Conservation (phyloP, 2,329 filamentous ascomycete genomes). For the Zymoseptoria crescenta region DNA sequence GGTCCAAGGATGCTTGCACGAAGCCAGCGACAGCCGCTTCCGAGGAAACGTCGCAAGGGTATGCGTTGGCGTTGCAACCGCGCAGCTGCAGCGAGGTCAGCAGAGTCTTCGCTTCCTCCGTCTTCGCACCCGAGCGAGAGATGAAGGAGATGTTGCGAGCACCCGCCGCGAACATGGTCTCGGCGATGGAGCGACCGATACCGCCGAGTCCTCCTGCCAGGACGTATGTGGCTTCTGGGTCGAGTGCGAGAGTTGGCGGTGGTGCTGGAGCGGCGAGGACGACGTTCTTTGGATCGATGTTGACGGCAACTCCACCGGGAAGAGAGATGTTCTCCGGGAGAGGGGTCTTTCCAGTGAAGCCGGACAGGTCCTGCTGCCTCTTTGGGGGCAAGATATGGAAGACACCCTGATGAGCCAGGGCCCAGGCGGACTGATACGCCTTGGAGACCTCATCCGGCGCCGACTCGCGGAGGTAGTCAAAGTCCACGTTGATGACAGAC, state of each 20-base stretch:
- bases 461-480: neutral
- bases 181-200: conserved; percentile 1
- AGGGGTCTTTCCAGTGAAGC: neutral
- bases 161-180: neutral
- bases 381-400: conserved; percentile 3
- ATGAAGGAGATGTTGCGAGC: neutral
- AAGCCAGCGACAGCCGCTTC: neutral
- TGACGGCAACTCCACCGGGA: conserved; percentile 1
- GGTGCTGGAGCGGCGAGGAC: neutral
- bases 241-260: conserved; percentile 15
- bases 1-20: neutral
- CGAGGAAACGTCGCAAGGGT: neutral
- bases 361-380: neutral
- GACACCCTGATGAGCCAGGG: neutral
- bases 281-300: neutral
- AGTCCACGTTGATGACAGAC: neutral
- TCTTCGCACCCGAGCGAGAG: neutral
- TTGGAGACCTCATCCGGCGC: neutral
- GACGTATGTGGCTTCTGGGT: conserved; percentile 7
- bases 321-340: neutral
- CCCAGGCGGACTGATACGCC: conserved; percentile 1
- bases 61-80: neutral
- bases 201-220: conserved; percentile 2
- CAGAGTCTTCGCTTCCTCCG: neutral
- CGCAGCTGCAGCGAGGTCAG: neutral